Conservation (phyloP, 2,329 filamentous ascomycete genomes). For the Beauveria rudraprayagi region DNA sequence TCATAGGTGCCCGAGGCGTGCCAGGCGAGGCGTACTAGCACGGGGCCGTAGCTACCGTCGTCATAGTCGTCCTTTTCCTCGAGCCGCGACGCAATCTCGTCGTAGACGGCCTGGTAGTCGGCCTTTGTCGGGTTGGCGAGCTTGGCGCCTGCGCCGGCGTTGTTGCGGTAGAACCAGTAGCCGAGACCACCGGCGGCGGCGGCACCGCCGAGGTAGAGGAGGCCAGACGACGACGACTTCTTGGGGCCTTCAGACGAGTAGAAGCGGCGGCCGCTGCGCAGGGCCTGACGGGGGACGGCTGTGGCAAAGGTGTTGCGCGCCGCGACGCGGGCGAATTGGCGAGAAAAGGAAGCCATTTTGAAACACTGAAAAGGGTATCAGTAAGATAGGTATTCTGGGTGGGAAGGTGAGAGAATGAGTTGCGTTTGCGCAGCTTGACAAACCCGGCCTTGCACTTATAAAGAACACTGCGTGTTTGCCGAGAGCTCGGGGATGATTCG, state of each 20-base stretch:
- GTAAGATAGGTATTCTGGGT: not conserved
- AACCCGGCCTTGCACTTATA: not conserved
- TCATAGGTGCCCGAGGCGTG: conserved; percentile 91
- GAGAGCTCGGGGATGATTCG: not conserved
- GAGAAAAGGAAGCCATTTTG: conserved; percentile 36
- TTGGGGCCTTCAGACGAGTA: conserved; percentile 65
- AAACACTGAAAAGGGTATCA: not conserved
- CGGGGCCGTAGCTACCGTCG: conserved; percentile 90
- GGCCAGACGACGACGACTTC: conserved; percentile 37
- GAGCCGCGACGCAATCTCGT: conserved; percentile 69
- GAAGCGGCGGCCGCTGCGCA: conserved; percentile 68
- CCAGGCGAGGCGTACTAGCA: conserved; percentile 86
- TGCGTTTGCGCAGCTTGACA: not conserved
- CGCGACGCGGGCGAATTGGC: conserved; percentile 49
- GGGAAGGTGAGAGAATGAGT: not conserved
- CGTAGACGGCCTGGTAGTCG: conserved; percentile 94
- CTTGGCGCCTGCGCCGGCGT: conserved; percentile 41
- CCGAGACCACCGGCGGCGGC: conserved; percentile 55
- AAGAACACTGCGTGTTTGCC: not conserved
- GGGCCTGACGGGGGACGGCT: conserved; percentile 54
- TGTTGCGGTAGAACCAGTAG: conserved; percentile 57
- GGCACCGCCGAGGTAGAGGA: conserved; percentile 51
- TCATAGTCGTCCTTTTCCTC: conserved; percentile 93
- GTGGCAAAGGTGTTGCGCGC: conserved; percentile 49
- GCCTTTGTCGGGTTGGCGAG: conserved; percentile 67